phyloP scores from a whole-genome alignment of 352 stramenopile genomes.

The Phytophthora hibernalis region DNA sequence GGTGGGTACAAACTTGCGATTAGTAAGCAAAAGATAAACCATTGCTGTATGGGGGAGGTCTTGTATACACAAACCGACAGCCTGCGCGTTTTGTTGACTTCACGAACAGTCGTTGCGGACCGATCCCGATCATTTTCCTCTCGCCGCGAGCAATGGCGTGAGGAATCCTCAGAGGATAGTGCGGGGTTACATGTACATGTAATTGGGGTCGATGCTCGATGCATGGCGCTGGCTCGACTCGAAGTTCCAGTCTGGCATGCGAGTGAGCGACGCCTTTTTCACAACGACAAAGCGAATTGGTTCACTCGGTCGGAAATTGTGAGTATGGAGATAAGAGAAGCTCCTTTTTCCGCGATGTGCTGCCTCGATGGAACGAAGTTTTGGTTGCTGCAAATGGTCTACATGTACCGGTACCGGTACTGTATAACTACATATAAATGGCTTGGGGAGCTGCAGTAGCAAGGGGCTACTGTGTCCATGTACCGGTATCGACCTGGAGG shows the following conservation, averaged over 20 bases:
- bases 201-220: neutral
- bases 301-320: slow-evolving; percentile 5
- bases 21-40: neutral
- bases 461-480: too few species aligned
- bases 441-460: neutral
- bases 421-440: too few species aligned
- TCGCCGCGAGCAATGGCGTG: neutral
- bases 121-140: slow-evolving; percentile 7
- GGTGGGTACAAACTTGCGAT: neutral
- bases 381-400: neutral
- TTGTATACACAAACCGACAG: slow-evolving; percentile 1
- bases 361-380: slow-evolving; percentile 1
- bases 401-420: neutral
- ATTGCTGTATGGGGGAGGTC: neutral
- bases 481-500: neutral
- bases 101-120: neutral
- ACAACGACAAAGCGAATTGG: slow-evolving; percentile 2
- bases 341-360: neutral
- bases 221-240: neutral
- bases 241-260: too few species aligned
- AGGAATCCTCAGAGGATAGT: too few species aligned
- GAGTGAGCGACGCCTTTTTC: neutral
- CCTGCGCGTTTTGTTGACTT: neutral
- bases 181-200: neutral
- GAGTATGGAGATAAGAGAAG: neutral